A percentile compares a stretch with the other conserved stretches of the same genome.
These are phyloP conservation scores for Fusarium equiseti DNA, from an alignment of 2,329 filamentous ascomycete genomes.

Conservation along the genomic window DNA sequence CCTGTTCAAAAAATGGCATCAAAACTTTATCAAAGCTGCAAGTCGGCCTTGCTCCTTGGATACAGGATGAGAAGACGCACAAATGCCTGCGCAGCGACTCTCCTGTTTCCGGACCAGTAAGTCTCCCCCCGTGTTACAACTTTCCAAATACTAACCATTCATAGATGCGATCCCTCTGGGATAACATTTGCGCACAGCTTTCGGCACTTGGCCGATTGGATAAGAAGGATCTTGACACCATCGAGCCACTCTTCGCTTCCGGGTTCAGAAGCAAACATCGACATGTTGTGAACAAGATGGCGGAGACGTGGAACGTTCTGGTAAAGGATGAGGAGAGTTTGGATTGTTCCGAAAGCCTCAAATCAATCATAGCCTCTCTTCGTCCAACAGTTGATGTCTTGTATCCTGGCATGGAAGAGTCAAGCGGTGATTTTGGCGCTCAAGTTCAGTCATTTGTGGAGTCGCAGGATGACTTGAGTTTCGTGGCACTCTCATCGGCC, in stretches of 20 bases:
- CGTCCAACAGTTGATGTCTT: constrained; percentile 64
- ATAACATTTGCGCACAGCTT: constrained; percentile 59
- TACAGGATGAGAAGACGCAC: constrained; percentile 66
- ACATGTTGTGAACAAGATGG: constrained; percentile 64
- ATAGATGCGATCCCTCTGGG: constrained; percentile 65
- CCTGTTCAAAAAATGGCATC: constrained; percentile 62
- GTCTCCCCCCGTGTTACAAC: constrained; percentile 32
- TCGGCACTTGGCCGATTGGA: constrained; percentile 52
- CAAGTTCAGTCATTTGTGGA: constrained; percentile 59
- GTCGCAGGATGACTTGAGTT: constrained; percentile 61
- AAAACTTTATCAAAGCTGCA: constrained; percentile 72
- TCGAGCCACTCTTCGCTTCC: constrained; percentile 68
- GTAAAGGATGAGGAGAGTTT: constrained; percentile 72
- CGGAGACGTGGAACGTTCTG: constrained; percentile 74
- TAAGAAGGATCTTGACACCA: constrained; percentile 60
- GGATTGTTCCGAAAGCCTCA: constrained; percentile 74
- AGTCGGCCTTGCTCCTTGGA: constrained; percentile 70
- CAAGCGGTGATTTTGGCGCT: constrained; percentile 54
- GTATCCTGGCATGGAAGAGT: constrained; percentile 58
- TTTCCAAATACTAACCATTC: constrained; percentile 43
- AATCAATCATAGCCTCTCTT: constrained; percentile 70
- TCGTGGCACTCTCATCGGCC: constrained; percentile 49
- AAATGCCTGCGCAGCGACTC: constrained; percentile 58
- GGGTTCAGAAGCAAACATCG: constrained; percentile 70
- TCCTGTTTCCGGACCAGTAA: constrained; percentile 59